Percentiles rank a stretch among this genome's conserved stretches.
Conservation (phyloP, 768 basidiomycete species). For the Dacryopinax primogenitus region DNA sequence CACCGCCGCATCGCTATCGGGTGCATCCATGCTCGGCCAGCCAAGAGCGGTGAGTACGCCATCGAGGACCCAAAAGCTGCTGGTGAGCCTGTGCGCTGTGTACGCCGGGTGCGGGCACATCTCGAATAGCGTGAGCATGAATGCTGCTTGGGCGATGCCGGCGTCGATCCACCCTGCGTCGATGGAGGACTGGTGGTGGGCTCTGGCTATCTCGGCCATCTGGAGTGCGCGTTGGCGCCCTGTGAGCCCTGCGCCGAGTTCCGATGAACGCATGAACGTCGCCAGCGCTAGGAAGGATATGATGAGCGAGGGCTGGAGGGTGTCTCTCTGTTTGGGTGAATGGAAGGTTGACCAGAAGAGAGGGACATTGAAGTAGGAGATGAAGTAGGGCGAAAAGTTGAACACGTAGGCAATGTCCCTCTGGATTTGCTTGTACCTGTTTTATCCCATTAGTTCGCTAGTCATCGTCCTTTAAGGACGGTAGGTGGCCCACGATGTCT, state of each 20-base stretch:
- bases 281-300: conserved; percentile 57
- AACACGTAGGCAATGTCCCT: conserved; percentile 45
- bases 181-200: conserved; percentile 41
- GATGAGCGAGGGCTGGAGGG: conserved; percentile 59
- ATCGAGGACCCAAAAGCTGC: conserved; percentile 48
- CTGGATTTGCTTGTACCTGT: conserved; percentile 28
- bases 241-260: conserved; percentile 40
- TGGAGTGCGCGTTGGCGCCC: conserved; percentile 49
- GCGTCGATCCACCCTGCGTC: conserved; percentile 43
- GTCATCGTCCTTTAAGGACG: conserved; percentile 18
- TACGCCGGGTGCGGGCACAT: conserved; percentile 58
- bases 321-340: conserved; percentile 39
- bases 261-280: conserved; percentile 59
- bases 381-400: conserved; percentile 5
- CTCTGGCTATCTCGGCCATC: conserved; percentile 45
- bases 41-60: conserved; percentile 44
- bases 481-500: conserved; percentile 34
- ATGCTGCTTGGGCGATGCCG: conserved; percentile 57
- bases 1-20: conserved; percentile 40
- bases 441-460: neutral
- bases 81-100: conserved; percentile 40
- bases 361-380: conserved; percentile 16
- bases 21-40: conserved; percentile 45
- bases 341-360: conserved; percentile 42
- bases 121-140: conserved; percentile 66